Percentiles rank a stretch among this genome's conserved stretches.
Evolutionary conservation across 2,329 filamentous ascomycete species (phyloP).

Genomic region (Saccharata proteae): DNA sequence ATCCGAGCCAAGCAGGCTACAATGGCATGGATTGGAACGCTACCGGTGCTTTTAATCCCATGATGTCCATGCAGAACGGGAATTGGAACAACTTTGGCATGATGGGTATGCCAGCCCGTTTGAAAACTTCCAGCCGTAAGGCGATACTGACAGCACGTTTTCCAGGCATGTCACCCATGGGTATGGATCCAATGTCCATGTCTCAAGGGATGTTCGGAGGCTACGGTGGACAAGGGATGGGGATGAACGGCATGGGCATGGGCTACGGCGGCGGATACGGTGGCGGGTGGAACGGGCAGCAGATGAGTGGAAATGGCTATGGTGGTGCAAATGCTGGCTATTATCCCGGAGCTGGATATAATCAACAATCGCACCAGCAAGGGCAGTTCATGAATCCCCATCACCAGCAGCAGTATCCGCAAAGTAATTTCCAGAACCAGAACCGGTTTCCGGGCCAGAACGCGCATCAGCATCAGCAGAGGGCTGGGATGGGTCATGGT

Average conservation of each 20-base stretch:
- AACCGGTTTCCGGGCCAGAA: conserved; percentile 72
- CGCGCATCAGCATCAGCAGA: conserved; percentile 23
- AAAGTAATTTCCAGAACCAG: conserved; percentile 52
- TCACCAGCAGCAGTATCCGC: conserved; percentile 42
- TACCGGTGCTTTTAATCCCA: conserved; percentile 54
- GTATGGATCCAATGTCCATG: conserved; percentile 70
- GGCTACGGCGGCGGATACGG: conserved; percentile 56
- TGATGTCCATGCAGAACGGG: conserved; percentile 48
- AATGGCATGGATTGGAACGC: conserved; percentile 50
- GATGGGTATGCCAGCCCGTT: conserved; percentile 62
- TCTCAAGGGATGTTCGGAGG: conserved; percentile 69
- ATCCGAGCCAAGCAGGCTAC: conserved; percentile 34
- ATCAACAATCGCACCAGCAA: conserved; percentile 34
- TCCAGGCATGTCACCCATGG: conserved; percentile 65
- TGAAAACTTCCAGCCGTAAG: conserved; percentile 3
- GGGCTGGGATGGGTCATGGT: conserved; percentile 29
- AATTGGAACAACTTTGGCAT: conserved; percentile 74
- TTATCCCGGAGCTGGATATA: conserved; percentile 41
- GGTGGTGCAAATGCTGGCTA: conserved; percentile 43
- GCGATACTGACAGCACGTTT: conserved; percentile 21
- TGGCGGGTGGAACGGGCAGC: conserved; percentile 54
- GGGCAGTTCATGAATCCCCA: conserved; percentile 36
- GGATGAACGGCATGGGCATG: conserved; percentile 62
- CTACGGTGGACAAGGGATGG: conserved; percentile 62
- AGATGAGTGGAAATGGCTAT: conserved; percentile 59